Conservation (phyloP, 2,329 filamentous ascomycete genomes). For the Bisporella sp. region DNA sequence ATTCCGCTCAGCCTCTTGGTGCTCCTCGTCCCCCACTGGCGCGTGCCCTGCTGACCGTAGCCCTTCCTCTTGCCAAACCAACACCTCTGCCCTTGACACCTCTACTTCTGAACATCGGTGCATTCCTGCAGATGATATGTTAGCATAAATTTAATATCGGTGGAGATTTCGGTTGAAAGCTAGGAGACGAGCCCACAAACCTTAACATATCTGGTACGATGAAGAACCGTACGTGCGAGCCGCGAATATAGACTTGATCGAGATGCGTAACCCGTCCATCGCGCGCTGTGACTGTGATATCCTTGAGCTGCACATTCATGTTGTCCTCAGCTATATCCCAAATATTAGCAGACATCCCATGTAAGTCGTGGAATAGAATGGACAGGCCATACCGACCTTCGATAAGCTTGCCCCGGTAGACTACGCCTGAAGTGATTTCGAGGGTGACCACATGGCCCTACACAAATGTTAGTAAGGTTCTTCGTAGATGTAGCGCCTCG, state of each 20-base stretch:
- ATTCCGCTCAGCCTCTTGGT: constrained; percentile 20
- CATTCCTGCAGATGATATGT: constrained; percentile 55
- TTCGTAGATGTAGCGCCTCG: background rate
- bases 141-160: no score
- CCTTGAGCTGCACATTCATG: constrained; percentile 99
- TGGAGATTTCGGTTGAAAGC: background rate
- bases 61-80: constrained; percentile 87
- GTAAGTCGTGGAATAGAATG: background rate
- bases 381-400: constrained; percentile 59
- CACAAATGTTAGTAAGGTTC: constrained; percentile 5
- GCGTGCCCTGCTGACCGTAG: constrained; percentile 89
- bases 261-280: constrained; percentile 97
- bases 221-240: constrained; percentile 95
- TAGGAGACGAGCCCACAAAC: constrained; percentile 36
- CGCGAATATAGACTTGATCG: constrained; percentile 96
- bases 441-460: constrained; percentile 97
- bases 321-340: constrained; percentile 79
- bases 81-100: constrained; percentile 90
- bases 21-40: constrained; percentile 25
- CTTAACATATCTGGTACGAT: constrained; percentile 98
- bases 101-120: constrained; percentile 95
- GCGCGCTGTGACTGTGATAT: constrained; percentile 96
- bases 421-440: constrained; percentile 86
- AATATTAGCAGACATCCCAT: background rate
- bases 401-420: constrained; percentile 94